Base-by-base conservation (phyloP, 495 filamentous ascomycete genomes). In the Penicillium bialowiezense region DNA sequence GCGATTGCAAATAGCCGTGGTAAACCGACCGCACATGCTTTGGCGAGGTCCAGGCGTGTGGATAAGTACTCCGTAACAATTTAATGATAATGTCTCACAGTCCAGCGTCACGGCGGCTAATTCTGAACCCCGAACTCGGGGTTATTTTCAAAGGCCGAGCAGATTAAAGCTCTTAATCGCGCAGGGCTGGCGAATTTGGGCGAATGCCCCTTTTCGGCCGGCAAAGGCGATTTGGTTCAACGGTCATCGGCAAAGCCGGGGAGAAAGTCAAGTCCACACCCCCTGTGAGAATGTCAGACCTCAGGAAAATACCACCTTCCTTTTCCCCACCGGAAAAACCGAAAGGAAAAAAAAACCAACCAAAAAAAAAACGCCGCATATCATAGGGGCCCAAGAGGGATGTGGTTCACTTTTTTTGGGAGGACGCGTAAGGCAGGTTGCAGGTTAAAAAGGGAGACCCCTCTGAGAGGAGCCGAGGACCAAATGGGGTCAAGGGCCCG, bases 361-460 rank as follows among this genome's bases (percentile, higher is more conserved):
- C 8, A 32, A 32, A 28, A 19, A 17, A 40, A 46, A 47, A 48
- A 39, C 28, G 37, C 37, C 54, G 33, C 24, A 39, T 41, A 58
- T 44, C 33, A 39, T 44, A 28, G 23, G 37, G 21, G 14, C 28
- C n/a, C 33, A 17, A 56, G 42, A 36, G 41, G 39, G 14, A 34
- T 26, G 39, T 21, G 13, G 13, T 28, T 28, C 23, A 48, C 36
- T 52, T 41, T 50, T 43, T 42, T 50, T 48, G 44, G 54, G 60
- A 44, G 63, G 65, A 64, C 67, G 60, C 67, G 67, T 70, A 63
- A 70, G 64, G 52, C 52, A 50, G 45, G 56, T 58, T 60, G 54
- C 61, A 59, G 41, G 48, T 58, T 56, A 51, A 56, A 54, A 54
- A 48, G 48, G 41, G 50, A 41, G 54, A 45, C 44, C 20, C 43